Evolutionary conservation across 2,329 filamentous ascomycete genomes (phyloP).

Genomic region (Pseudogymnoascus pannorum): DNA sequence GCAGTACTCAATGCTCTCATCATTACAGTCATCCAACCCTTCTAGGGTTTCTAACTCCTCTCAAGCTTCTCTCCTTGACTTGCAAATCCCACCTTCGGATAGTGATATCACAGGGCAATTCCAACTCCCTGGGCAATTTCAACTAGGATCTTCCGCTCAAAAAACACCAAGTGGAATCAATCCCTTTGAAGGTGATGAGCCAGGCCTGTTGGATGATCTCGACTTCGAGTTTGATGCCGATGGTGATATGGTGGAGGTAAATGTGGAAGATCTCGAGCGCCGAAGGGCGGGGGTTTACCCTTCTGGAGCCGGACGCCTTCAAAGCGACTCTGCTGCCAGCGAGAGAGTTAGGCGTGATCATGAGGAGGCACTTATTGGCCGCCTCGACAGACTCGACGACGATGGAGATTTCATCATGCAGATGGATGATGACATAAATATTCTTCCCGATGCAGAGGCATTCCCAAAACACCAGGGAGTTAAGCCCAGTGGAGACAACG

Average conservation of each 20-base stretch:
- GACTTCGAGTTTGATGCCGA: constrained; percentile 56
- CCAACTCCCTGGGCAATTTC: background rate
- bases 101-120: constrained; percentile 30
- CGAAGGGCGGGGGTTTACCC: constrained; percentile 11
- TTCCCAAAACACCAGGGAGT: constrained; percentile 22
- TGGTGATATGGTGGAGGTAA: constrained; percentile 48
- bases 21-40: background rate
- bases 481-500: constrained; percentile 17
- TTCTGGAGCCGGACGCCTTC: constrained; percentile 13
- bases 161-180: constrained; percentile 23
- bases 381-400: constrained; percentile 18
- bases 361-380: constrained; percentile 31
- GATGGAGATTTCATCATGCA: constrained; percentile 26
- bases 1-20: constrained; percentile 27
- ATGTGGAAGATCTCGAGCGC: constrained; percentile 19
- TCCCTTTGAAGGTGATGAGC: constrained; percentile 33
- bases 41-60: constrained; percentile 15
- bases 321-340: constrained; percentile 32
- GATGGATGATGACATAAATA: constrained; percentile 22
- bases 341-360: constrained; percentile 36
- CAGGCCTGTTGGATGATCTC: constrained; percentile 41
- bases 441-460: constrained; percentile 26
- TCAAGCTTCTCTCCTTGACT: constrained; percentile 32
- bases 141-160: constrained; percentile 29
- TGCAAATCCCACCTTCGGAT: constrained; percentile 43